Base-by-base conservation (phyloP, 2,329 filamentous ascomycete genomes). In the Curvularia hawaiiensis region DNA sequence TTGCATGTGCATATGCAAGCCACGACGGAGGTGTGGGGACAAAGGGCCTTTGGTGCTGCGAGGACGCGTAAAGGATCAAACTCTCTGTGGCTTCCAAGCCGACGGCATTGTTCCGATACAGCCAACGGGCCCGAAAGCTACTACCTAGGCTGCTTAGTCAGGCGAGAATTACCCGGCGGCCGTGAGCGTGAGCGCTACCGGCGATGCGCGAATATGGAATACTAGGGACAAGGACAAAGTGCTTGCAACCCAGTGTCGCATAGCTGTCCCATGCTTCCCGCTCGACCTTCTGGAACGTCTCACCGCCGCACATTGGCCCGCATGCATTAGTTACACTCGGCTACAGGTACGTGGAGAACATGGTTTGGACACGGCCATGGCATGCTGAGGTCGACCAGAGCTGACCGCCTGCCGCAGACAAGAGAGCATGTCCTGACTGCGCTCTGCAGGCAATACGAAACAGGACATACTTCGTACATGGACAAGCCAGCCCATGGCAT, bases 251-350 rank as follows among this genome's bases (percentile, higher is more conserved):
- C 44, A 56, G 50, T 40, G 47, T 52, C 50, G 30, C 46, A 49
- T 50, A 57, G 9, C 30, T 45, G 39, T 43, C 38, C 33, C 43
- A 28, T 31, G 47, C 26, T 11, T 56, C 28, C 54, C 54, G 54
- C 43, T 56, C 48, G 33, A 52, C 54, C 50, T 56, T 56, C 54
- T 54, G 44, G 54, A 57, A 57, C 54, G 54, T 49, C 54, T 57
- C 54, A 57, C 54, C 54, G 54, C 54, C 51, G 54, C n/a, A 56
- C 26, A 31, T 50, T n/a, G 53, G 33, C 24, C 26, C 20, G 54
- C 54, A 38, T 56, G 54, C 54, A 38, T 56, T 56, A 56, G 49
- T 44, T 48, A 35, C 38, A 43, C 39, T 53, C 41, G 38, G 54
- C 41, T 56, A 48, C 54, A 31, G 45, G 48, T 50, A 55, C 40